These are phyloP conservation scores for Furcasterigmium furcatum DNA, from an alignment of 2,329 filamentous ascomycete species.

Conservation along the genomic window DNA sequence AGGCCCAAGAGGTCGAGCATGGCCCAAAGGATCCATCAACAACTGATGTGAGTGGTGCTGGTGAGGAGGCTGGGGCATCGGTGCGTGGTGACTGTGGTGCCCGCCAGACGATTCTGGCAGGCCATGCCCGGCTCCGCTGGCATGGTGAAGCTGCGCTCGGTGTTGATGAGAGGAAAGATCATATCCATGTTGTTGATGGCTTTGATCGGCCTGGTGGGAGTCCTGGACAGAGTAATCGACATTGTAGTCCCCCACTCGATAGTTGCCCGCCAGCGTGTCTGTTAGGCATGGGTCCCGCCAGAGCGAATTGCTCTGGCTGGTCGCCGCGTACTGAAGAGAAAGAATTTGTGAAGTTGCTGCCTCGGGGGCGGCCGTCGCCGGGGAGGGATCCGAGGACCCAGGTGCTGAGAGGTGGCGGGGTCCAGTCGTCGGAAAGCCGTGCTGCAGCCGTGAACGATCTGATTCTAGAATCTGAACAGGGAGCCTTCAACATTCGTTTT, in stretches of 20 bases:
- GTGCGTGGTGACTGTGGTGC: constrained; percentile 36
- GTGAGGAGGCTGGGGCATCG: constrained; percentile 30
- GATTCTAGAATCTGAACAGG: too few species aligned
- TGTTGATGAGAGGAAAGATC: constrained; percentile 37
- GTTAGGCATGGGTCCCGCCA: constrained; percentile 72
- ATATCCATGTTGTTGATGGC: constrained; percentile 62
- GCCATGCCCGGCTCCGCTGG: constrained; percentile 32
- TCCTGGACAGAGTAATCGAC: constrained; percentile 71
- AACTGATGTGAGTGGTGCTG: constrained; percentile 50
- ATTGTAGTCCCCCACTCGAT: constrained; percentile 71
- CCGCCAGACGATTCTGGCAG: constrained; percentile 41
- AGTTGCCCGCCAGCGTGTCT: constrained; percentile 72
- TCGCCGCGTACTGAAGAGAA: constrained; percentile 60
- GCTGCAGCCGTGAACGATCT: too few species aligned
- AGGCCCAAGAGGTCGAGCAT: constrained; percentile 47
- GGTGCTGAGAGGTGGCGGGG: constrained; percentile 14
- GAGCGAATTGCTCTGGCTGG: constrained; percentile 74
- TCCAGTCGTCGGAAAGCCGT: constrained; percentile 10
- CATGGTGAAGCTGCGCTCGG: constrained; percentile 45
- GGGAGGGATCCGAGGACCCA: constrained; percentile 8
- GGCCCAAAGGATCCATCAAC: constrained; percentile 53
- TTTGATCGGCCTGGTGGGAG: constrained; percentile 62
- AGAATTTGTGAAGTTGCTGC: constrained; percentile 52
- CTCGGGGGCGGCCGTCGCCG: constrained; percentile 47
- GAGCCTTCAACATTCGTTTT: too few species aligned